Percentiles rank a stretch among this genome's conserved stretches.
These are phyloP conservation scores for Remersonia thermophila DNA, from an alignment of 2,329 filamentous ascomycete genomes.

Conservation along the genomic window DNA sequence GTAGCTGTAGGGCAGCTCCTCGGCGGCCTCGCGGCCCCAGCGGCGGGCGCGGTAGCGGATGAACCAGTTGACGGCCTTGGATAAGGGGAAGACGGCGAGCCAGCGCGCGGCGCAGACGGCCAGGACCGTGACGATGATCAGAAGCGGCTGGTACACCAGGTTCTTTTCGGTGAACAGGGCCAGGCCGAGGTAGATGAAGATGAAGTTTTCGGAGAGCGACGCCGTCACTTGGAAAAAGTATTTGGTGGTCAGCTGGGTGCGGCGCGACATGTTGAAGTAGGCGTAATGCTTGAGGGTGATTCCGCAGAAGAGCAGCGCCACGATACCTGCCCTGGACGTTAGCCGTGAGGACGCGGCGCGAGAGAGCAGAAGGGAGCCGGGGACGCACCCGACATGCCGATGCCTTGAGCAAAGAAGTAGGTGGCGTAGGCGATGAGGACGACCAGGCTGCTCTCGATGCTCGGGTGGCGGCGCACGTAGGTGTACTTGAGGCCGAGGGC, in stretches of 20 bases:
- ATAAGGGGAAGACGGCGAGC: constrained; percentile 89
- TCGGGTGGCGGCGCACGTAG: constrained; percentile 79
- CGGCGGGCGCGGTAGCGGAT: constrained; percentile 74
- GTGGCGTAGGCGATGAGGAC: constrained; percentile 90
- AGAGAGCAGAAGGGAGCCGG: too few species aligned
- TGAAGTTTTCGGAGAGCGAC: constrained; percentile 96
- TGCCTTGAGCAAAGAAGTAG: constrained; percentile 94
- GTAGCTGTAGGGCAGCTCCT: constrained; percentile 88
- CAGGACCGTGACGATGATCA: constrained; percentile 84
- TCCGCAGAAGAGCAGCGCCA: constrained; percentile 91
- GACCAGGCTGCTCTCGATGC: constrained; percentile 92
- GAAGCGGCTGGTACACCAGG: constrained; percentile 81
- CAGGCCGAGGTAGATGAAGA: constrained; percentile 95
- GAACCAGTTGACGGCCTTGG: constrained; percentile 81
- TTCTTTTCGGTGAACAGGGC: constrained; percentile 87
- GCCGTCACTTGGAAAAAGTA: constrained; percentile 92
- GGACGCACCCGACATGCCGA: constrained; percentile 87
- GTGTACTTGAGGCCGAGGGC: constrained; percentile 90
- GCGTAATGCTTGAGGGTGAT: constrained; percentile 98
- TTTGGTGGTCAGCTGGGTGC: constrained; percentile 94
- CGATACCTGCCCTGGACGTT: too few species aligned
- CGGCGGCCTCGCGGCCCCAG: constrained; percentile 59
- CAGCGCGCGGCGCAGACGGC: constrained; percentile 89
- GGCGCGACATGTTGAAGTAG: constrained; percentile 98
- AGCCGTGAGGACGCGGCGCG: too few species aligned